Conservation (phyloP, 1,284 basidiomycete species). For the Leccinum pachyderme region DNA sequence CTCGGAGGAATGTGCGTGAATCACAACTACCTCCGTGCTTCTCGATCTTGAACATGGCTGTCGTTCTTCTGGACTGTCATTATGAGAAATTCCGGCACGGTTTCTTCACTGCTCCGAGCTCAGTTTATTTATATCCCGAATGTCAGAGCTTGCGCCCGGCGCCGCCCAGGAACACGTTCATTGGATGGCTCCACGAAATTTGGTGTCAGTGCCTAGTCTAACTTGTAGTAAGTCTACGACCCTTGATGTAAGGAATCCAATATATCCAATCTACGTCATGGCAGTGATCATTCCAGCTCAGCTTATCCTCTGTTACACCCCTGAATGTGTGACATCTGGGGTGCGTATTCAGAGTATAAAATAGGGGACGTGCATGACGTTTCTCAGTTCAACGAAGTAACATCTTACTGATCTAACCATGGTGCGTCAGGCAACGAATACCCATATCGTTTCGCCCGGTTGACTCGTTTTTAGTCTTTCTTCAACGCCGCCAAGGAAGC, state of each 20-base stretch:
- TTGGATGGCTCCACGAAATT: background rate
- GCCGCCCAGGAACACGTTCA: background rate
- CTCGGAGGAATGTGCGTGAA: too few species aligned
- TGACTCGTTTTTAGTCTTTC: constrained; percentile 50
- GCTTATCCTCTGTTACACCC: too few species aligned
- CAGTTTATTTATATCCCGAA: background rate
- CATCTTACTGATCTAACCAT: constrained; percentile 22
- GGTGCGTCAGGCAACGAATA: constrained; percentile 19
- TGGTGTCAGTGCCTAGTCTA: background rate
- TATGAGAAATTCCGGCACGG: background rate
- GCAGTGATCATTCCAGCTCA: constrained; percentile 1
- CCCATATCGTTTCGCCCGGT: background rate
- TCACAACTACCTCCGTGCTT: too few species aligned
- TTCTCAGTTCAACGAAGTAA: constrained; percentile 8
- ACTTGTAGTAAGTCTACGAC: background rate
- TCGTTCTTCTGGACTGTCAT: too few species aligned
- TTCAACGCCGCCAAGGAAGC: constrained; percentile 66
- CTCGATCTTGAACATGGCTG: too few species aligned
- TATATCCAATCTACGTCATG: background rate
- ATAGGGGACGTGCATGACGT: constrained; percentile 5
- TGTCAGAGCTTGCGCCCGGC: background rate
- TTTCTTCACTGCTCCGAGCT: background rate
- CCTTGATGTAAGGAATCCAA: background rate
- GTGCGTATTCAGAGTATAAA: constrained; percentile 18
- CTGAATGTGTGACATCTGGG: constrained; percentile 1